A percentile compares a stretch with the other conserved stretches of the same genome.
These are phyloP conservation scores for Epichloe sylvatica DNA, from an alignment of 2,329 filamentous ascomycete genomes.

Conservation along the genomic window DNA sequence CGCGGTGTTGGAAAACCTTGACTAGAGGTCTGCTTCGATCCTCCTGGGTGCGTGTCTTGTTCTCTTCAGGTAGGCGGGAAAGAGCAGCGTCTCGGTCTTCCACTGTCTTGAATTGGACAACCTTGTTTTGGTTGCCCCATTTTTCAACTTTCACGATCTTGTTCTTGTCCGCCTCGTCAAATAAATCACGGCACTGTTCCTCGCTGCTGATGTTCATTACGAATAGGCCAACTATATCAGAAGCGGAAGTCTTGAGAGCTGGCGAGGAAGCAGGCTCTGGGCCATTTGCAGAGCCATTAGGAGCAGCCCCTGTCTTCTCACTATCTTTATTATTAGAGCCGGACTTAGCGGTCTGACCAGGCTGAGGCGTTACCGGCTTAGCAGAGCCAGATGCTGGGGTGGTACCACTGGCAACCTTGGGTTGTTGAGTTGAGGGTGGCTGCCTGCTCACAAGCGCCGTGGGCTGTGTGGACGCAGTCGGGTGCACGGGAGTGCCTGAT, in stretches of 20 bases:
- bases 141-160: slow-evolving; percentile 73
- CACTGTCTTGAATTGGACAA: slow-evolving; percentile 67
- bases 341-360: slow-evolving; percentile 28
- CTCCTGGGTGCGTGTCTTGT: slow-evolving; percentile 57
- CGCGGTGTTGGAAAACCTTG: slow-evolving; percentile 66
- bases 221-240: slow-evolving; percentile 73
- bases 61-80: slow-evolving; percentile 57
- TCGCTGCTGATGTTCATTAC: slow-evolving; percentile 75
- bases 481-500: slow-evolving; percentile 21
- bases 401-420: slow-evolving; percentile 28
- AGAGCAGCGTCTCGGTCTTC: slow-evolving; percentile 75
- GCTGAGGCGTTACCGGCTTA: slow-evolving; percentile 35
- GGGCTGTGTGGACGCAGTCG: slow-evolving; percentile 23
- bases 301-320: slow-evolving; percentile 37
- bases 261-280: slow-evolving; percentile 42
- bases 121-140: slow-evolving; percentile 65
- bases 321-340: slow-evolving; percentile 35
- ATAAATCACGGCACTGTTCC: slow-evolving; percentile 68
- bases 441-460: slow-evolving; percentile 23
- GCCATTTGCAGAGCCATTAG: slow-evolving; percentile 40
- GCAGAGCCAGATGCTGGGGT: slow-evolving; percentile 18
- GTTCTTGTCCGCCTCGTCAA: slow-evolving; percentile 65
- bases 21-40: slow-evolving; percentile 69
- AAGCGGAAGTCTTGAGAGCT: slow-evolving; percentile 42
- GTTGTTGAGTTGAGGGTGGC: slow-evolving; percentile 22